Evolutionary conservation across 108 stramenopile genomes (phyloP), one percentile per base, ranked within the genome.

Genomic region (Bacterosira constricta): DNA sequence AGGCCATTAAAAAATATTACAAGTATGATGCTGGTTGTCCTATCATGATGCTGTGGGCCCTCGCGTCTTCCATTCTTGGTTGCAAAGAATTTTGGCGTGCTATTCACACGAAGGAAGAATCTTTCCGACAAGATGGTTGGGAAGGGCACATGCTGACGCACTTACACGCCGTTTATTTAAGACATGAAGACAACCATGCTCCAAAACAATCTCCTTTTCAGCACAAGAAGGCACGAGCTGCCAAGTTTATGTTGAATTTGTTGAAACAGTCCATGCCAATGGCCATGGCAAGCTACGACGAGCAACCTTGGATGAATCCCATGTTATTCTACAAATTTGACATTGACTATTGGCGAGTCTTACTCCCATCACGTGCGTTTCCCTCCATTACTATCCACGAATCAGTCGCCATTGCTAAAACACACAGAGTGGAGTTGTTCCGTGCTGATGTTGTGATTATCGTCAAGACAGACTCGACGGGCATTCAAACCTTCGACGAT

Each of bases 151-250:
- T 44, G 13, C 42, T 44, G 13, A 44, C 42, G n/a, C 42, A 44
- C 17, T 17, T 44, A n/a, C 17, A 17, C 17, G 13, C 17, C n/a
- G 17, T 17, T 13, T 44, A 44, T 44, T 13, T 17, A 44, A 39
- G 11, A 39, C 11, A 39, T 39, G 38, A 6, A 9, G 38, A 39
- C 38, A 11, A 9, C 9, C 6, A 39, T 39, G 38, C 11, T 6
- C 42, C 42, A 44, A 44, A 44, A 44, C 42, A 44, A 44, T 44
- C n/a, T n/a, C n/a, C n/a, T n/a, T n/a, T n/a, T n/a, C n/a, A n/a
- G n/a, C n/a, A n/a, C n/a, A n/a, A n/a, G n/a, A n/a, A n/a, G n/a
- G n/a, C n/a, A n/a, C n/a, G n/a, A n/a, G 17, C 42, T 44, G 42
- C 17, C 13, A 2, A 44, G 17, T 17, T 17, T 2, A n/a, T 44